phyloP scores from a whole-genome alignment of 768 basidiomycete genomes.

The Leccinum subgranulosum region DNA sequence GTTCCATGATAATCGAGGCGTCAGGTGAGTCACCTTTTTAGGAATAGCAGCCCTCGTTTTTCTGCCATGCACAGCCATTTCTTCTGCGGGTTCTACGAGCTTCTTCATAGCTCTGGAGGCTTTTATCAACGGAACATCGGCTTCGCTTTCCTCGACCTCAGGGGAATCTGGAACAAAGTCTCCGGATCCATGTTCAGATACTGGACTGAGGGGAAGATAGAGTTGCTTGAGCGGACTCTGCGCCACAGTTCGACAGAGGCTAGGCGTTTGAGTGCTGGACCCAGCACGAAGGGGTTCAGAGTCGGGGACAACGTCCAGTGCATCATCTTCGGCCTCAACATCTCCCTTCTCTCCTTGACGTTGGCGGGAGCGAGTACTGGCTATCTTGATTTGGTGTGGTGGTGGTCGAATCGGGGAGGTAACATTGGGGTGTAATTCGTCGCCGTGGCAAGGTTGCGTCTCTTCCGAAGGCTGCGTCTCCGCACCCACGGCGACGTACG shows the following conservation, averaged over 20 bases:
- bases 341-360: not conserved
- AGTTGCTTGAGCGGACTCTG: slow-evolving; percentile 14
- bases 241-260: not conserved
- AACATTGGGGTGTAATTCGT: not conserved
- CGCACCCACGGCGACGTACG: slow-evolving; percentile 4
- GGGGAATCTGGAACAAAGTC: slow-evolving; percentile 30
- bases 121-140: slow-evolving; percentile 43
- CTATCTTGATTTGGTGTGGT: not conserved
- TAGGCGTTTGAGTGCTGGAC: slow-evolving; percentile 9
- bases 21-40: slow-evolving; percentile 15
- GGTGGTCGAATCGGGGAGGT: not conserved
- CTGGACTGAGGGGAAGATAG: slow-evolving; percentile 23
- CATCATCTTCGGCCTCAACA: slow-evolving; percentile 29
- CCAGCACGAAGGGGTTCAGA: slow-evolving; percentile 51
- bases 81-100: not conserved
- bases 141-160: slow-evolving; percentile 31
- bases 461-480: slow-evolving; percentile 22
- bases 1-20: not conserved
- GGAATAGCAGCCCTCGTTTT: slow-evolving; percentile 7
- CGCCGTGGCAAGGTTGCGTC: slow-evolving; percentile 10
- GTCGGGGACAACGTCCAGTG: slow-evolving; percentile 57
- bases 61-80: not conserved
- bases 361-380: not conserved
- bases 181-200: slow-evolving; percentile 18
- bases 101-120: slow-evolving; percentile 19